Conservation (phyloP, 2,329 filamentous ascomycete species). For the Neocucurbitaria cava region DNA sequence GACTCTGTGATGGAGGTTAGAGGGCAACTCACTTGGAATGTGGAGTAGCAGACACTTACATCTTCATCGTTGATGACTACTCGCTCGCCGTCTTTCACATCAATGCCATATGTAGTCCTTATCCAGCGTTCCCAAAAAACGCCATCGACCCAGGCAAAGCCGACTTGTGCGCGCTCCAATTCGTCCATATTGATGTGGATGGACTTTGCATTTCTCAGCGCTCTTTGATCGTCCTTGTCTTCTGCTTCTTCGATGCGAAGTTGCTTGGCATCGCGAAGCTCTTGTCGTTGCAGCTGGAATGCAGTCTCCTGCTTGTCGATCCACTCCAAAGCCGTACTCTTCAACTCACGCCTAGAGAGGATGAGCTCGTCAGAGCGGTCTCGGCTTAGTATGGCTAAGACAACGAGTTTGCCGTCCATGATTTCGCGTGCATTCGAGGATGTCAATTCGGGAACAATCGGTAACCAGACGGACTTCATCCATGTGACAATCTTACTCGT, state of each 20-base stretch:
- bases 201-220: conserved; percentile 83
- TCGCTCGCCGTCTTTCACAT: conserved; percentile 82
- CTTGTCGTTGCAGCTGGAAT: conserved; percentile 92
- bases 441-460: conserved; percentile 92
- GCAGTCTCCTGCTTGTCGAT: conserved; percentile 94
- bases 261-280: conserved; percentile 92
- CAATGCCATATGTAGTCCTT: conserved; percentile 90
- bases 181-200: conserved; percentile 92
- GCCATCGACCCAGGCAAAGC: conserved; percentile 96
- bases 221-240: conserved; percentile 88
- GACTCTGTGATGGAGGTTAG: conserved; percentile 68
- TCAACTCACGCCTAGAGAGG: conserved; percentile 84
- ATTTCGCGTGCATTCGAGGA: conserved; percentile 91
- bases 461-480: conserved; percentile 97
- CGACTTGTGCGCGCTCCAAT: conserved; percentile 84
- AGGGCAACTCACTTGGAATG: background rate
- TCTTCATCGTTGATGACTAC: conserved; percentile 98
- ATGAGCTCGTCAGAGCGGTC: conserved; percentile 80
- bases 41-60: conserved; percentile 64
- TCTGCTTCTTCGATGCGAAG: conserved; percentile 95
- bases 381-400: conserved; percentile 85
- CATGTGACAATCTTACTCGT: conserved; percentile 79
- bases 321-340: conserved; percentile 95
- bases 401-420: conserved; percentile 94
- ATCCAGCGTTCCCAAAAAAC: conserved; percentile 98